Evolutionary conservation across 768 basidiomycete species (phyloP).

Genomic region (Baorangia bicolor): DNA sequence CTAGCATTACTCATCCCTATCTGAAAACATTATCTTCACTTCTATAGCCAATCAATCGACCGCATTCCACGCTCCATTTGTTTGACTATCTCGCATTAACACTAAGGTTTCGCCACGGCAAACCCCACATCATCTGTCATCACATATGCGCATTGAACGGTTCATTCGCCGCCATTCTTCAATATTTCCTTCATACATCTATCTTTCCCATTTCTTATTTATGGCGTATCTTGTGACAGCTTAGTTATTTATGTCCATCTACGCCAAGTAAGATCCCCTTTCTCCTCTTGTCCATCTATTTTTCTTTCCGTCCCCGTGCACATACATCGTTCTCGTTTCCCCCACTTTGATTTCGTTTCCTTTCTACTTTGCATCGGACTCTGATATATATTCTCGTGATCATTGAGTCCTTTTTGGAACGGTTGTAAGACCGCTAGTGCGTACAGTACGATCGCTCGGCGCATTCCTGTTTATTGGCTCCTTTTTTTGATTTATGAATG

Average conservation of each 20-base stretch:
- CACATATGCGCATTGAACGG: conserved; percentile 31
- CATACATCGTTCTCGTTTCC: conserved; percentile 1
- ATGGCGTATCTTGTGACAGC: conserved; percentile 30
- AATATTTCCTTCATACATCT: conserved; percentile 16
- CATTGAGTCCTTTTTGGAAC: conserved; percentile 15
- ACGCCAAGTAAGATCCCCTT: conserved; percentile 19
- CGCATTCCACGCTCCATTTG: conserved; percentile 33
- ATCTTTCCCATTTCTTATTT: conserved; percentile 23
- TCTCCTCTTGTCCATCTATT: background rate
- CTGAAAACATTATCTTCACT: conserved; percentile 20
- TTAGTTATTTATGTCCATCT: conserved; percentile 33
- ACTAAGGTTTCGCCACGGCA: conserved; percentile 8
- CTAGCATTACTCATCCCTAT: conserved; percentile 20
- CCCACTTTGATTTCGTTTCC: background rate
- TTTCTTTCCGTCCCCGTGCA: background rate
- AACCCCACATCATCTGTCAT: conserved; percentile 25
- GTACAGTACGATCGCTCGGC: conserved; percentile 17
- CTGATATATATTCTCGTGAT: conserved; percentile 1
- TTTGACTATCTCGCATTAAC: conserved; percentile 25
- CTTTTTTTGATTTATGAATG: conserved; percentile 16
- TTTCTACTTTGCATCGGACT: conserved; percentile 21
- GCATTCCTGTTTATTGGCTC: conserved; percentile 20
- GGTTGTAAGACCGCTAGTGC: conserved; percentile 21
- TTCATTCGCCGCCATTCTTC: conserved; percentile 23
- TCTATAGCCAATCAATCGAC: conserved; percentile 21